Evolutionary conservation across 2,329 filamentous ascomycete species (phyloP), one percentile per base, ranked within the genome.

Genomic region (Penicillium sp.): DNA sequence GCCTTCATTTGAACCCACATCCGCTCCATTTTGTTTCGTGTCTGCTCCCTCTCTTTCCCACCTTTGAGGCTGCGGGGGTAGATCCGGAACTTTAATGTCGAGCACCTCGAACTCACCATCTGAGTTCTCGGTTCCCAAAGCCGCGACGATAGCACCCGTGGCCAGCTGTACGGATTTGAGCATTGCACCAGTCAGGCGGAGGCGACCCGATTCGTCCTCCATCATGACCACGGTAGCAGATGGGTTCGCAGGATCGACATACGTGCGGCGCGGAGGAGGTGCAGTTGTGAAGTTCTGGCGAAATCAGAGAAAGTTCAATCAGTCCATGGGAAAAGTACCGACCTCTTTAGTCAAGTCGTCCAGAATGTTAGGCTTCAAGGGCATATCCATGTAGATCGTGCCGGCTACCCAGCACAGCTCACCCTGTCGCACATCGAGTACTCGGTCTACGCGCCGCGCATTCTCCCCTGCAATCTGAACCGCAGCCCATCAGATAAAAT

Each of bases 301-400:
- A 18, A 21, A 56, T 64, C 49, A 64, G 60, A 48, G 26, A 12
- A 13, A 51, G n/a, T 6, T 12, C 41, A 49, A n/a, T 28, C 34
- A 9, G 31, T 16, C 6, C 24, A 24, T 42, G 6, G 2, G 6
- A 16, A 13, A 12, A 10, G 18, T 15, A 71, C 82, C 59, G 75
- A 92, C 89, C 72, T 96, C 93, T 74, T 95, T 95, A 38, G 89
- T 88, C 39, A 99, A 89, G 64, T 99, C 94, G 54, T 96, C 92
- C 31, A 99, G 77, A 70, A 99, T 93, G 67, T 95, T 95, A 1
- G 95, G 94, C 76, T 99, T 99, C 65, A 96, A 74, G 2, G 89
- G 84, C 90, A 99, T 92, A 59, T 97, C 90, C 88, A 97, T 95
- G 71, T 95, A 99, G 29, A 97, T 85, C 0, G 94, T 99, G 15